Evolutionary conservation across 139 green algal species (phyloP), one percentile per base, ranked within the genome.

Genomic region (Tetratostichococcus sp.): DNA sequence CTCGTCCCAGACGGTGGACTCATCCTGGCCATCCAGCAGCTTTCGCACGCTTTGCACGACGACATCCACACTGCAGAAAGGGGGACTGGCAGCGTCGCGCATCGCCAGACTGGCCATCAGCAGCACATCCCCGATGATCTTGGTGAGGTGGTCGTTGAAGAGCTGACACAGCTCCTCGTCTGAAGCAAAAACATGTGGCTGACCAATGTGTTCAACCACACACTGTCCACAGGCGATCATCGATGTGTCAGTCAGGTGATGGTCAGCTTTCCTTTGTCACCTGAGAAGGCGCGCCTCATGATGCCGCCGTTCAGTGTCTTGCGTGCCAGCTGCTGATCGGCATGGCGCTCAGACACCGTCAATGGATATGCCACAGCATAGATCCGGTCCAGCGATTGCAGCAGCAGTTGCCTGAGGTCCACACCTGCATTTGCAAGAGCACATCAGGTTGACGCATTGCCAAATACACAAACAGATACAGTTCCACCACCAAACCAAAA

Each of bases 121-220:
- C 59, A 87, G 76, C 65, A 78, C 70, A 34, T 77, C 65, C 16
- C 57, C 62, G 17, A 85, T 43, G 35, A 30, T 58, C 11, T 43
- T 66, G 39, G 80, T 77, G 33, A 73, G 31, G 25, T 30, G 59
- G 19, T 33, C 16, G 19, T 31, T 26, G 33, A 81, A 77, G 17
- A 79, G 26, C 21, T 21, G 21, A 25, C 77, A 43, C 25, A 73
- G 28, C 69, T 78, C 72, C 6, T 62, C 30, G 23, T 67, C 77
- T 82, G 77, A 67, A 70, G 4, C 14, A 26, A 8, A 25, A 26
- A 8, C 14, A 50, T 50, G 39, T 14, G 8, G 14, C 8, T 50
- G 39, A 8, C n/a, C n/a, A n/a, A n/a, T n/a, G n/a, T n/a, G n/a
- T n/a, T n/a, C n/a, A n/a, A n/a, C n/a, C n/a, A n/a, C n/a, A n/a